Evolutionary conservation across 345 rosid species (phyloP).

Genomic region (Syzygium oleosum): DNA sequence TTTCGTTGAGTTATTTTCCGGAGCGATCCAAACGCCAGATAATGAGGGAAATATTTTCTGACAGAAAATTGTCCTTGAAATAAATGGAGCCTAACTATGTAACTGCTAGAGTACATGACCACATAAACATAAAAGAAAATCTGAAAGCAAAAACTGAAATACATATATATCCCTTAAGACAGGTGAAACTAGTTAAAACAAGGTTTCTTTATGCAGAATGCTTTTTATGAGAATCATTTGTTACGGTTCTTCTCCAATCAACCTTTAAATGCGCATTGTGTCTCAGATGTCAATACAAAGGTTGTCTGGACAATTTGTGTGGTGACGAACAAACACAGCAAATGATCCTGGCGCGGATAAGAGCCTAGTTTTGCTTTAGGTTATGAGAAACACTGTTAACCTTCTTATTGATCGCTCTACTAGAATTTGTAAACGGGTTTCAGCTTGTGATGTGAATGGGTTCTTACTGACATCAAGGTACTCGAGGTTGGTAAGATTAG

Average conservation of each 20-base stretch:
- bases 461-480: neutral
- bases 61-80: no score
- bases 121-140: neutral
- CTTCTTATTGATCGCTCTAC: neutral
- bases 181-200: neutral
- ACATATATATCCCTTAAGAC: neutral
- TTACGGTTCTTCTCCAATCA: no score
- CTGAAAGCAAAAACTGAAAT: no score
- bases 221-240: neutral
- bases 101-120: neutral
- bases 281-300: no score
- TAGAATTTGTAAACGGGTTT: neutral
- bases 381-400: neutral
- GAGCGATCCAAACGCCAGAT: neutral
- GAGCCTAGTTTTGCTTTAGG: no score
- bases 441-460: neutral
- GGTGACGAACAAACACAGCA: no score
- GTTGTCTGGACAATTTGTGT: no score
- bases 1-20: no score
- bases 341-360: neutral
- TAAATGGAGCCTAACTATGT: neutral
- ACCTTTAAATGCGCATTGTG: no score
- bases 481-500: slow-evolving; percentile 5
- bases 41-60: neutral
- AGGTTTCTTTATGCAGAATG: neutral